Percentiles rank a stretch among this genome's conserved stretches.
phyloP scores from a whole-genome alignment of 768 basidiomycete genomes.

The Omphalotus guepiniiformis region DNA sequence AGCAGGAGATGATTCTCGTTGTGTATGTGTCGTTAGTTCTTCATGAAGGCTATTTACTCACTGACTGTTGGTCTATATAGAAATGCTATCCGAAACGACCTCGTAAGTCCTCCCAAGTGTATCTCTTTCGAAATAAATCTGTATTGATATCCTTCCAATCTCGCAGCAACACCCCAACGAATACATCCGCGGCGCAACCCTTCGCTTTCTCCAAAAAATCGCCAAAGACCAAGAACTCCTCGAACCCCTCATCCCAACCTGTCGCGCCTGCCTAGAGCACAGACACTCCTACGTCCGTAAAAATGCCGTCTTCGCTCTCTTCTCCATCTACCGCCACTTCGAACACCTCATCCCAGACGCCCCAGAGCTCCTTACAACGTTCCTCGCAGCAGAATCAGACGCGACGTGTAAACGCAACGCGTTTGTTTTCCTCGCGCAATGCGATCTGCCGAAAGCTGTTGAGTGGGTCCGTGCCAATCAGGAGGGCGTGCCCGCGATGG shows the following conservation, averaged over 20 bases:
- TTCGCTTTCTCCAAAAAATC: slow-evolving; percentile 95
- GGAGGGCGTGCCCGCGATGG: slow-evolving; percentile 76
- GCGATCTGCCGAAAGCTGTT: slow-evolving; percentile 85
- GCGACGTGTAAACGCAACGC: slow-evolving; percentile 97
- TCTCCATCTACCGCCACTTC: slow-evolving; percentile 90
- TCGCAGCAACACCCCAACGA: slow-evolving; percentile 99
- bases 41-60: slow-evolving; percentile 2
- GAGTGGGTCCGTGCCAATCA: slow-evolving; percentile 86
- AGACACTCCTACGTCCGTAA: slow-evolving; percentile 97
- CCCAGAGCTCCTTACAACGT: slow-evolving; percentile 92
- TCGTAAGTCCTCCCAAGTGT: slow-evolving; percentile 40
- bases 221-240: slow-evolving; percentile 88
- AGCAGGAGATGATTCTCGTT: slow-evolving; percentile 99
- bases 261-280: slow-evolving; percentile 92
- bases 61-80: slow-evolving; percentile 33
- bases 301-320: slow-evolving; percentile 96
- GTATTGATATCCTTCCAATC: slow-evolving; percentile 3
- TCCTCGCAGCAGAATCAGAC: slow-evolving; percentile 94
- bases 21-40: slow-evolving; percentile 56
- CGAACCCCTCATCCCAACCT: slow-evolving; percentile 93
- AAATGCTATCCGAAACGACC: slow-evolving; percentile 96
- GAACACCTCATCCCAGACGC: slow-evolving; percentile 96
- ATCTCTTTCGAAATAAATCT: slow-evolving; percentile 9
- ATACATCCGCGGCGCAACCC: slow-evolving; percentile 97
- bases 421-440: slow-evolving; percentile 88